Evolutionary conservation across 176 grass and related monocot genomes (phyloP).

Genomic region (Aegilops umbellulata): DNA sequence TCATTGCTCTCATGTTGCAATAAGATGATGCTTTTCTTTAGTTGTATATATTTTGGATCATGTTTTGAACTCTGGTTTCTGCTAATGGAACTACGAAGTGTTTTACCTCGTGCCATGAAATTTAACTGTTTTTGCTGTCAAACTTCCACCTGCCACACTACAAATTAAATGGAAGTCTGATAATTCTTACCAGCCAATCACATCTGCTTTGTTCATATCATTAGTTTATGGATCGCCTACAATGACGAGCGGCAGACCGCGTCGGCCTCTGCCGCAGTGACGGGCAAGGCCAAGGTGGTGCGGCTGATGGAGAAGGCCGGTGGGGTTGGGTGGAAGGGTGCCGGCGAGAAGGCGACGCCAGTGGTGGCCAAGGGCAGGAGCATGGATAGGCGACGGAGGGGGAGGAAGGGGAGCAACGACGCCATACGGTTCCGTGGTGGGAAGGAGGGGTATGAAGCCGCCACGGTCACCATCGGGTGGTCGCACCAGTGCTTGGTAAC

Average conservation of each 20-base stretch:
- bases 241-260: constrained; percentile 19
- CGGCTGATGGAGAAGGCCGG: constrained; percentile 34
- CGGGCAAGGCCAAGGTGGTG: constrained; percentile 36
- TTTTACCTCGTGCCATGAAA: neutral
- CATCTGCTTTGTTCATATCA: constrained; percentile 32
- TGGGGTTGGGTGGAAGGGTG: constrained; percentile 11
- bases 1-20: too few relatives aligned
- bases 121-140: neutral
- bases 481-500: constrained; percentile 14
- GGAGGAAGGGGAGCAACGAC: constrained; percentile 28
- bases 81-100: too few relatives aligned
- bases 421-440: constrained; percentile 38
- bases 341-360: neutral
- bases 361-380: constrained; percentile 11
- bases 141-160: neutral
- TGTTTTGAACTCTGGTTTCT: too few relatives aligned
- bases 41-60: too few relatives aligned
- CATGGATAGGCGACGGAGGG: constrained; percentile 35
- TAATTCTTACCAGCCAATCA: constrained; percentile 20
- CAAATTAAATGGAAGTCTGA: neutral
- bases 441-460: constrained; percentile 45
- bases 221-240: constrained; percentile 19
- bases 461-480: constrained; percentile 14
- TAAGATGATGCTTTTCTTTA: too few relatives aligned
- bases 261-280: constrained; percentile 26